Conservation (phyloP, 2,329 filamentous ascomycete species). For the Plenodomus lindquistii region DNA sequence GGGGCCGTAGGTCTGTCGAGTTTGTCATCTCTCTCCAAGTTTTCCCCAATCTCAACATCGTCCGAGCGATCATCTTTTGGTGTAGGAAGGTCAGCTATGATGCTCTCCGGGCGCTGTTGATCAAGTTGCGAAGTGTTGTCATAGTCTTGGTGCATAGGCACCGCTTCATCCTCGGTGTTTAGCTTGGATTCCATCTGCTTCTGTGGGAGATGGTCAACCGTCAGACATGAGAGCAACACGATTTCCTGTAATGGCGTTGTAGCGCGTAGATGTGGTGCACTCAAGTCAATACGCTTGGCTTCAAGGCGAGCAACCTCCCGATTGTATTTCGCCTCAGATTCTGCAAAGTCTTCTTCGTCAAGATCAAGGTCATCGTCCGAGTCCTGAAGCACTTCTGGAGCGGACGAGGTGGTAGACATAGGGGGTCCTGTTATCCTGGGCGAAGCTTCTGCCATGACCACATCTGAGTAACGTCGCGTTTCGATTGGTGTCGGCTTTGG, state of each 20-base stretch:
- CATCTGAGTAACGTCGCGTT: conserved; percentile 38
- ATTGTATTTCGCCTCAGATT: conserved; percentile 53
- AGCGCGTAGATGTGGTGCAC: conserved; percentile 47
- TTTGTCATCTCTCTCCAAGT: conserved; percentile 19
- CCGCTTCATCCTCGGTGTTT: conserved; percentile 21
- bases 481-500: conserved; percentile 35
- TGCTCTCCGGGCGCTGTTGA: conserved; percentile 19
- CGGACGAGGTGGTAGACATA: conserved; percentile 35
- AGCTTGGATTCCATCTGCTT: conserved; percentile 6
- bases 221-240: conserved; percentile 46
- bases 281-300: conserved; percentile 50
- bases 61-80: conserved; percentile 42
- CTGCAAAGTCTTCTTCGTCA: conserved; percentile 51
- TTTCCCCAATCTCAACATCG: conserved; percentile 31
- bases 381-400: conserved; percentile 40
- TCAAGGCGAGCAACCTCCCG: conserved; percentile 50
- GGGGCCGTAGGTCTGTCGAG: conserved; percentile 33
- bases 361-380: conserved; percentile 54
- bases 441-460: conserved; percentile 40
- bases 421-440: conserved; percentile 32
- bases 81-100: conserved; percentile 34
- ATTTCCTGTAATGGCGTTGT: conserved; percentile 51
- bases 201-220: conserved; percentile 33
- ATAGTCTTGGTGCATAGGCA: conserved; percentile 19
- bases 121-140: conserved; percentile 3